Conservation (phyloP, 441 rosid species). For the Gossypium davidsonii region DNA sequence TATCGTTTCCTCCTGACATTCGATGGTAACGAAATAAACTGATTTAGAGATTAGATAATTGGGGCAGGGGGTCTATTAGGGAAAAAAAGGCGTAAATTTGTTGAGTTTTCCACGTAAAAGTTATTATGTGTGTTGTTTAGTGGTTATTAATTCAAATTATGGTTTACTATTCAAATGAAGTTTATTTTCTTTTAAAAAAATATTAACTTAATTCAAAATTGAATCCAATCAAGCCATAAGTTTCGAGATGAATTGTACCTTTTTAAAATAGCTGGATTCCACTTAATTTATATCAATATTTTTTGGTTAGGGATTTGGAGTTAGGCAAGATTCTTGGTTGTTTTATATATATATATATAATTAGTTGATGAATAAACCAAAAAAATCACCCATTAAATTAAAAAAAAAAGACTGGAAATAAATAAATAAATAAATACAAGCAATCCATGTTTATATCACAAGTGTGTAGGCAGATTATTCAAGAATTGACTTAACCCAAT, state of each 20-base stretch:
- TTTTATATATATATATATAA: constrained; percentile 12
- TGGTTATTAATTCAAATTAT: no score
- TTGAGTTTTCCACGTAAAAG: constrained; percentile 9
- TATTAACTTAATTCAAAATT: no score
- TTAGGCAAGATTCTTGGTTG: constrained; percentile 9
- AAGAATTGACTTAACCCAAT: constrained; percentile 18
- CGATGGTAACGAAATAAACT: background rate
- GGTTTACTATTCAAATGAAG: no score
- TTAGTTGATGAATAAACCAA: constrained; percentile 15
- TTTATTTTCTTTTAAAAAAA: no score
- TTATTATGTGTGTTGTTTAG: background rate
- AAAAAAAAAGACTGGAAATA: background rate
- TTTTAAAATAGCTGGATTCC: no score
- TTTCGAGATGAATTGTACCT: no score
- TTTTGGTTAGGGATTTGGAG: background rate
- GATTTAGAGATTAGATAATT: background rate
- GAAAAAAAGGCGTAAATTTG: background rate
- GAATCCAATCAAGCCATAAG: no score
- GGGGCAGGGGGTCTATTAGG: background rate
- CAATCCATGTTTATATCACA: constrained; percentile 4
- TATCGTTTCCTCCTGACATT: background rate
- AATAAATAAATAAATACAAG: background rate
- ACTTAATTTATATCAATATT: no score
- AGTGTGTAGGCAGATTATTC: constrained; percentile 15
- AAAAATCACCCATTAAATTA: background rate